These are phyloP conservation scores for Pseudonitzschia pungens DNA, from an alignment of 108 stramenopile species.

Conservation along the genomic window DNA sequence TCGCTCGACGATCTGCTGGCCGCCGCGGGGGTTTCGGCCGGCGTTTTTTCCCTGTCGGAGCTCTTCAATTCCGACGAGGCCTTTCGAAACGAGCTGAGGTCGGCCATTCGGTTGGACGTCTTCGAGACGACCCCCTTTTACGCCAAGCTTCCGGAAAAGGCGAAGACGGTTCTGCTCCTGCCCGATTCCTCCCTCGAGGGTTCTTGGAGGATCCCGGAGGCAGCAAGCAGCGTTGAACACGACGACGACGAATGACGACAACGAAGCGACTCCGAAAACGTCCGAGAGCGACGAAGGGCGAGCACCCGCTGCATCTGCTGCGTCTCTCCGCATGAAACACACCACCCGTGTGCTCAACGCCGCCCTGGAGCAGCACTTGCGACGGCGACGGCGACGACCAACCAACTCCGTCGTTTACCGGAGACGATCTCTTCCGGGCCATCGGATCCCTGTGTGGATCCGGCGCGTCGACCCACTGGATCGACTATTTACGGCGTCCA, in stretches of 20 bases:
- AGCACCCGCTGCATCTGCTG: not conserved
- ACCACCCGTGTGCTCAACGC: conserved; percentile 46
- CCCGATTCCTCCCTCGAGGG: conserved; percentile 79
- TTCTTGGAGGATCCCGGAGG: conserved; percentile 55
- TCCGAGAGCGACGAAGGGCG: too few relatives aligned
- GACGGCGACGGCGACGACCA: not conserved
- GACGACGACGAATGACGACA: not conserved
- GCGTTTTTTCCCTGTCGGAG: conserved; percentile 17
- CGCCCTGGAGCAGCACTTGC: conserved; percentile 35
- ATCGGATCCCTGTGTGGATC: conserved; percentile 66
- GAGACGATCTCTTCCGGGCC: conserved; percentile 64
- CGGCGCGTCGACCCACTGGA: conserved; percentile 68
- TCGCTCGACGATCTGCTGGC: conserved; percentile 57
- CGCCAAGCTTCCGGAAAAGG: conserved; percentile 63
- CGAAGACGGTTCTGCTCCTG: conserved; percentile 50
- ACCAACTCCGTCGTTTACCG: conserved; percentile 44
- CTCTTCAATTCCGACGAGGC: conserved; percentile 38
- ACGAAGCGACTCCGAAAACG: not conserved
- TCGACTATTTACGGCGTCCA: conserved; percentile 76
- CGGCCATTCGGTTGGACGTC: conserved; percentile 70
- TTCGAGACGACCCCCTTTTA: conserved; percentile 70
- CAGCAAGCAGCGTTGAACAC: not conserved
- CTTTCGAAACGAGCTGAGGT: conserved; percentile 55
- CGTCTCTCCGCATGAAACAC: conserved; percentile 40
- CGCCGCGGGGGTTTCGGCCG: not conserved